Evolutionary conservation across 2,329 filamentous ascomycete genomes (phyloP), one percentile per base, ranked within the genome.

Genomic region (Cercospora berteroae): DNA sequence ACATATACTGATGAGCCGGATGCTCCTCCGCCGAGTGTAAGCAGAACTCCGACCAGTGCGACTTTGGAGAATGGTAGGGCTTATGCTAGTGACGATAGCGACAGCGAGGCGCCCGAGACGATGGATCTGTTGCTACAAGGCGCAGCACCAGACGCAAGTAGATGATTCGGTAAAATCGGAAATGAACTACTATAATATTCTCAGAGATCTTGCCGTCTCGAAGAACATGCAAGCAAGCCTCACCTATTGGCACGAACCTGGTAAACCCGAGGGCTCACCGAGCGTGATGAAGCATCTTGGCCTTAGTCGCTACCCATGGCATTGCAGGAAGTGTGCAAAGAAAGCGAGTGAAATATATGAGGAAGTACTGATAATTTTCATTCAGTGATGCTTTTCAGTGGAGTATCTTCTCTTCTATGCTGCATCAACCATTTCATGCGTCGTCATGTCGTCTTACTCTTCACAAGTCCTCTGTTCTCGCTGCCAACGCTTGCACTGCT

Each of bases 1-100:
- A 69, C 57, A 0, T 76, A 71, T 67, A 68, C 64, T 39, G 75
- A 78, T 67, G 76, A 77, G 69, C 75, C 75, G 27, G 75, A 76
- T 70, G 74, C 75, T 56, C 75, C 75, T 25, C 67, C 69, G 61
- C 69, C 69, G 13, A 70, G 69, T 67, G 69, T 65, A 60, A 55
- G 62, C 62, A 59, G 36, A 55, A 20, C 42, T 55, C 48, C 25
- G 10, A 31, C 16, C 29, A 20, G 27, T 25, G 23, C 27, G 29
- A 13, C 9, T 52, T 8, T 25, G 29, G 48, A 44, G 39, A n/a
- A 16, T 42, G 48, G 31, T 20, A 12, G 23, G 44, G 23, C 60
- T 56, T 25, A 63, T 63, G 60, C 36, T 63, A 33, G 52, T 33
- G 60, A 65, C 48, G 64, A 61, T 62, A 36, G 18, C 25, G 42